Evolutionary conservation across 352 stramenopile species (phyloP).

Genomic region (Pythium guiyangense): DNA sequence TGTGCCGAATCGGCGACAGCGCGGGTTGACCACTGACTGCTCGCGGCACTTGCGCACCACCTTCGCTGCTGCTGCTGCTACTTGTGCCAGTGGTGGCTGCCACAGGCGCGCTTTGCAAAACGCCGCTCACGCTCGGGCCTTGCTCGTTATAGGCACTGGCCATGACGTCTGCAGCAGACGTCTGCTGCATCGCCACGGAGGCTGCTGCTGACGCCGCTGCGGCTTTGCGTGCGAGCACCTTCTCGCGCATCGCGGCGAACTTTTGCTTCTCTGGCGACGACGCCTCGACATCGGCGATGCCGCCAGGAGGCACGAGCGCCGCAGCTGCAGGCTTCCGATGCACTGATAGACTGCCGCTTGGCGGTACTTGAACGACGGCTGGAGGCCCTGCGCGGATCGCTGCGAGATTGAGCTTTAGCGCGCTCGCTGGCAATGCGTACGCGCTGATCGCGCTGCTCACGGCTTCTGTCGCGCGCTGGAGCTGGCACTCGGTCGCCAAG

Average conservation of each 20-base stretch:
- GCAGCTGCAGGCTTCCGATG: neutral
- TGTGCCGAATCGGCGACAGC: constrained; percentile 38
- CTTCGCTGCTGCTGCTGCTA: neutral
- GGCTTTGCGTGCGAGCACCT: constrained; percentile 27
- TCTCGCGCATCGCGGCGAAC: constrained; percentile 40
- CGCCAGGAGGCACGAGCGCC: constrained; percentile 3
- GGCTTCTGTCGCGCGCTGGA: constrained; percentile 23
- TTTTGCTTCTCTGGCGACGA: constrained; percentile 25
- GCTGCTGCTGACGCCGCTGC: neutral
- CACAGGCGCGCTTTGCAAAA: neutral
- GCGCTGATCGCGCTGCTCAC: constrained; percentile 21
- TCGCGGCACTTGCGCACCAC: constrained; percentile 1
- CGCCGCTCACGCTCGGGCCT: constrained; percentile 1
- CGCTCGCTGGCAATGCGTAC: constrained; percentile 14
- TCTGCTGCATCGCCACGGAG: neutral
- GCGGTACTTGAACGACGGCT: neutral
- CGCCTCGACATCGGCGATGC: constrained; percentile 8
- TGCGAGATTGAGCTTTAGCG: constrained; percentile 14
- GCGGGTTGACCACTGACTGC: too few species aligned
- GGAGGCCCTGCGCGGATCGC: constrained; percentile 14
- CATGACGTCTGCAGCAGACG: neutral
- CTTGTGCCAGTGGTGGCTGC: neutral
- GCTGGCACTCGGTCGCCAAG: constrained; percentile 30
- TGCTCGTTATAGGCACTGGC: neutral
- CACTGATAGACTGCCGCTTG: neutral